Evolutionary conservation across 2,329 filamentous ascomycete species (phyloP), one percentile per base, ranked within the genome.

Genomic region (Chaetomiaceae sp.): DNA sequence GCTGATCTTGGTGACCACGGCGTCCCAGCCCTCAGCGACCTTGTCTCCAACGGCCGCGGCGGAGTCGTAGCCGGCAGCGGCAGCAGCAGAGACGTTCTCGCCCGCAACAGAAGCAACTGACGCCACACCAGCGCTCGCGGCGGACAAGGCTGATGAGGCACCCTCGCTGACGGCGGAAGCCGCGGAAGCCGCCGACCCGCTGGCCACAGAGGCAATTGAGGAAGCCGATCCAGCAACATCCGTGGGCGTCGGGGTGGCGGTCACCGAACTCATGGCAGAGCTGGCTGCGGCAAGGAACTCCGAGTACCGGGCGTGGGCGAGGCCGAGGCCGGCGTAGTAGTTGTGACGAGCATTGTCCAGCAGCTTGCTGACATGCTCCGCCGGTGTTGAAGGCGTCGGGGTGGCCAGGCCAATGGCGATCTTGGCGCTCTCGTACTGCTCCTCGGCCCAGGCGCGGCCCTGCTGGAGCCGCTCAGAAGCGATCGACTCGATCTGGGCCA

Each of bases 221-320:
- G 74, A 77, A 0, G 72, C 70, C 14, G 74, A 72, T 20, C 71
- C 76, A 2, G 68, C 70, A n/a, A 78, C 61, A 44, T 82, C 69
- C 1, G 74, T 81, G 2, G 81, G 77, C 0, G 79, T 83, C 14
- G 82, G 79, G 10, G 81, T 79, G 6, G 81, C 81, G 1, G 76
- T 79, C 34, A 76, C 54, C 2, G 73, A 74, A 49, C 81, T 84
- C 35, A 89, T 73, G 17, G 83, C 87, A 31, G 78, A 82, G 9
- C 86, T 89, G 7, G 87, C 88, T 4, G 84, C 82, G 12, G 76
- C 75, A 2, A 93, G 58, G 62, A 93, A 92, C 44, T 85, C 84
- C 5, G 84, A 82, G 66, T 93, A 93, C 33, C 85, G 81, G 38
- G 83, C 87, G 61, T 95, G 86, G 1, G 89, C 89, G 39, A 89